Percentiles rank a stretch among this genome's conserved stretches.
phyloP scores from a whole-genome alignment of 2,329 filamentous ascomycete genomes.

The Hypoxylon sp. region DNA sequence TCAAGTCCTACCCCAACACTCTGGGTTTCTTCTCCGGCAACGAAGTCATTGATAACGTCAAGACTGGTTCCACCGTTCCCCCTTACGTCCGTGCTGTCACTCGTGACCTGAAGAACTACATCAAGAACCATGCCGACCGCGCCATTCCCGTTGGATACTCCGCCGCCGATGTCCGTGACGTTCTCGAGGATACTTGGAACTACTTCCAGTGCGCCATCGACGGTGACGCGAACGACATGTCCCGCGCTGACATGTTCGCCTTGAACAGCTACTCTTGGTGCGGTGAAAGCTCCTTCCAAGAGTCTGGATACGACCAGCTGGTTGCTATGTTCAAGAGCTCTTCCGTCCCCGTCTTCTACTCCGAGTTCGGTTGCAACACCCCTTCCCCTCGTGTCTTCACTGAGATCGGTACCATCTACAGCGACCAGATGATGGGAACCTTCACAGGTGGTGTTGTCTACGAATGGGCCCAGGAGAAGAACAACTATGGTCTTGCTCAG shows the following conservation, averaged over 20 bases:
- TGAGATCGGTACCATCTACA: conserved; percentile 81
- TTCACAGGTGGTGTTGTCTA: conserved; percentile 86
- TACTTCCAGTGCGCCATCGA: conserved; percentile 78
- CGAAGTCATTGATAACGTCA: conserved; percentile 79
- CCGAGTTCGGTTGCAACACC: conserved; percentile 84
- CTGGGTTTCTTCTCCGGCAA: conserved; percentile 84
- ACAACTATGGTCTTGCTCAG: conserved; percentile 76
- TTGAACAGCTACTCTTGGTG: conserved; percentile 86
- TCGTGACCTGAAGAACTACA: conserved; percentile 85
- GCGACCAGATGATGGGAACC: conserved; percentile 75
- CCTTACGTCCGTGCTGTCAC: conserved; percentile 83
- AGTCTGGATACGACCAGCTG: conserved; percentile 74
- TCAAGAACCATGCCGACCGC: conserved; percentile 78
- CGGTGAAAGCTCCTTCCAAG: conserved; percentile 73
- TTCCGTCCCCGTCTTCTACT: conserved; percentile 84
- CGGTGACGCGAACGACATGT: conserved; percentile 70
- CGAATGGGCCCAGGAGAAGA: conserved; percentile 81
- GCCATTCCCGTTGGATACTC: conserved; percentile 84
- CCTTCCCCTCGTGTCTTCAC: conserved; percentile 80
- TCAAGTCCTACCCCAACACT: conserved; percentile 77
- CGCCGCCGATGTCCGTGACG: conserved; percentile 81
- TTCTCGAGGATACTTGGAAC: conserved; percentile 81
- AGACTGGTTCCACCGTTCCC: conserved; percentile 72
- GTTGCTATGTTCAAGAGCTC: conserved; percentile 75
- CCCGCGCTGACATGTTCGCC: conserved; percentile 81